phyloP scores from a whole-genome alignment of 2,329 filamentous ascomycete genomes.

The Hypoxylon sp. region DNA sequence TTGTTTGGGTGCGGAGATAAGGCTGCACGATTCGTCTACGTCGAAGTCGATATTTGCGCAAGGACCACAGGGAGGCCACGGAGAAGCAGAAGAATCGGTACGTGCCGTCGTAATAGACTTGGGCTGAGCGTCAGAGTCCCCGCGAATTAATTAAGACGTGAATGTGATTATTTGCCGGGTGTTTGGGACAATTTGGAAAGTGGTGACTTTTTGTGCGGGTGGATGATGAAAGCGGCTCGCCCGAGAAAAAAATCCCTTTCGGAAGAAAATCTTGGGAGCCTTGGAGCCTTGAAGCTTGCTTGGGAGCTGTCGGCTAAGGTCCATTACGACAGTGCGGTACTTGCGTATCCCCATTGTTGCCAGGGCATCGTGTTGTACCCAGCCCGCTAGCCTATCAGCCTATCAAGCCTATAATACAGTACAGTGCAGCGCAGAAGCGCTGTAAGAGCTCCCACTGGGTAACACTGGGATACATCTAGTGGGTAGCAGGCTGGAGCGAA shows the following conservation, averaged over 20 bases:
- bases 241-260: constrained; percentile 28
- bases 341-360: too few species aligned
- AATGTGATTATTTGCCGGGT: constrained; percentile 25
- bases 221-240: constrained; percentile 47
- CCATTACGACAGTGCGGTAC: constrained; percentile 4
- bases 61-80: constrained; percentile 6
- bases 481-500: constrained; percentile 19
- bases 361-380: too few species aligned
- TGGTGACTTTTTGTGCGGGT: constrained; percentile 32
- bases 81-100: constrained; percentile 7
- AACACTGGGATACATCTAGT: too few species aligned
- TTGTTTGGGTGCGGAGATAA: constrained; percentile 33
- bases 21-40: constrained; percentile 22
- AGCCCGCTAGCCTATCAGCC: too few species aligned
- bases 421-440: constrained; percentile 4
- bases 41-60: constrained; percentile 21
- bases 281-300: constrained; percentile 3
- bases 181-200: constrained; percentile 22
- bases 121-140: constrained; percentile 10
- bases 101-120: constrained; percentile 23
- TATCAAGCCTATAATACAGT: too few species aligned
- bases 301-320: constrained; percentile 32
- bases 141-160: constrained; percentile 26
- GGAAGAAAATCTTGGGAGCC: constrained; percentile 16
- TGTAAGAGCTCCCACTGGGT: background rate